Conservation (phyloP, 306 rosid species). For the Mimosa bimucronata region DNA sequence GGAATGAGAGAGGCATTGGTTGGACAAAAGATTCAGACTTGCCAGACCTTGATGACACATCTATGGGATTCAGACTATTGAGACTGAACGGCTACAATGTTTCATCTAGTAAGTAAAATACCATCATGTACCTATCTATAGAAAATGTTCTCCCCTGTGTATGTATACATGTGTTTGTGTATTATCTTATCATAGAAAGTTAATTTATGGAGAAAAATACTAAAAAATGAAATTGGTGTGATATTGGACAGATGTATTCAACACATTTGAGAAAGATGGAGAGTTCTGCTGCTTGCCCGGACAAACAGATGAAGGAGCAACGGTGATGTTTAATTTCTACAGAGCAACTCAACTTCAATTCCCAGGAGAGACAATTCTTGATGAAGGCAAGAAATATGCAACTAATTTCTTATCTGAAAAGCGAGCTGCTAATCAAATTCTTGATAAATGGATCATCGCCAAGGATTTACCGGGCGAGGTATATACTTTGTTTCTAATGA, state of each 20-base stretch:
- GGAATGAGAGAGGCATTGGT: not conserved
- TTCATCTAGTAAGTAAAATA: not conserved
- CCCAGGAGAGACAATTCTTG: slow-evolving; percentile 58
- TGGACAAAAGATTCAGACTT: not conserved
- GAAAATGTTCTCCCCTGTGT: too few relatives aligned
- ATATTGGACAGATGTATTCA: slow-evolving; percentile 51
- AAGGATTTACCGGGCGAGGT: slow-evolving; percentile 77
- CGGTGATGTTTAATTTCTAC: slow-evolving; percentile 60
- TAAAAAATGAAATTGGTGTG: not conserved
- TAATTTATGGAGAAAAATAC: too few relatives aligned
- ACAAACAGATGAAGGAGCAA: slow-evolving; percentile 60
- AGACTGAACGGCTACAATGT: not conserved
- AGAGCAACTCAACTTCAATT: slow-evolving; percentile 64
- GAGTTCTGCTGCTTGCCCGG: slow-evolving; percentile 64
- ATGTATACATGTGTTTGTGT: too few relatives aligned
- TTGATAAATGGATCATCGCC: slow-evolving; percentile 69
- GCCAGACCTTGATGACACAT: not conserved
- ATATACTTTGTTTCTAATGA: not conserved
- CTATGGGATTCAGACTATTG: not conserved
- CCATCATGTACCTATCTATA: not conserved
- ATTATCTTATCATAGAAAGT: too few relatives aligned
- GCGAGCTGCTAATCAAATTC: slow-evolving; percentile 50
- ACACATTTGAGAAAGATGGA: slow-evolving; percentile 52
- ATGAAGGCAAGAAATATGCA: slow-evolving; percentile 52
- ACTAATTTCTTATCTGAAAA: slow-evolving; percentile 50